A percentile compares a stretch with the other conserved stretches of the same genome.
Evolutionary conservation across 768 basidiomycete species (phyloP).

Genomic region (Termitomyces sp.): DNA sequence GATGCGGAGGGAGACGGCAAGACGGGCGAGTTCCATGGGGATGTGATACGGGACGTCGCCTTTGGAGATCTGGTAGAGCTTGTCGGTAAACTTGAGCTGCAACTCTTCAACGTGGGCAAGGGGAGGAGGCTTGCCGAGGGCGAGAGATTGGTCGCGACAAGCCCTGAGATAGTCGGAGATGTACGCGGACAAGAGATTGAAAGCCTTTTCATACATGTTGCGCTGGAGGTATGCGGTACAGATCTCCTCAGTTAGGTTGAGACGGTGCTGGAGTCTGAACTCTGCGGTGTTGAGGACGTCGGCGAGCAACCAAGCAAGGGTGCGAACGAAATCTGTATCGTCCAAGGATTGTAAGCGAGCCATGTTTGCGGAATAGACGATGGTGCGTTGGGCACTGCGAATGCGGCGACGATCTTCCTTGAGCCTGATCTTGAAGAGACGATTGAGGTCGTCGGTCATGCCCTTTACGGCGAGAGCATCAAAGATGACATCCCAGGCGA

Average conservation of each 20-base stretch:
- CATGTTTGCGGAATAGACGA: slow-evolving; percentile 37
- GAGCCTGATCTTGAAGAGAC: slow-evolving; percentile 38
- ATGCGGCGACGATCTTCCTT: slow-evolving; percentile 29
- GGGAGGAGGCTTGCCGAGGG: no score
- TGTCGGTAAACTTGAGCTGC: slow-evolving; percentile 17
- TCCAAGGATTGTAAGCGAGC: slow-evolving; percentile 14
- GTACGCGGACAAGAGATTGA: slow-evolving; percentile 13
- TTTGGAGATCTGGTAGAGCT: slow-evolving; percentile 15
- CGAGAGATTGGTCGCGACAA: no score
- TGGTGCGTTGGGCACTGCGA: slow-evolving; percentile 29
- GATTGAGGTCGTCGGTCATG: slow-evolving; percentile 50
- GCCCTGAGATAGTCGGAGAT: neutral
- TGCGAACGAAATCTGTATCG: slow-evolving; percentile 11
- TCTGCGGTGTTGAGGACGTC: neutral
- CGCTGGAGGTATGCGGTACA: slow-evolving; percentile 22
- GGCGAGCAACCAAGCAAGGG: slow-evolving; percentile 17
- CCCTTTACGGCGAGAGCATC: slow-evolving; percentile 44
- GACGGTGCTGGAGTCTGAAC: neutral
- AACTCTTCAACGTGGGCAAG: slow-evolving; percentile 12
- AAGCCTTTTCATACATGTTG: slow-evolving; percentile 22
- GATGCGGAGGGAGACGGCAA: slow-evolving; percentile 27
- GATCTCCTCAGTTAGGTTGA: slow-evolving; percentile 17
- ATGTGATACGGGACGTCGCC: slow-evolving; percentile 20
- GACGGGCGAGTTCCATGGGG: slow-evolving; percentile 27
- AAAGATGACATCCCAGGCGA: slow-evolving; percentile 58